These are phyloP conservation scores for Cryphonectria japonica DNA, from an alignment of 2,329 filamentous ascomycete species.

Conservation along the genomic window DNA sequence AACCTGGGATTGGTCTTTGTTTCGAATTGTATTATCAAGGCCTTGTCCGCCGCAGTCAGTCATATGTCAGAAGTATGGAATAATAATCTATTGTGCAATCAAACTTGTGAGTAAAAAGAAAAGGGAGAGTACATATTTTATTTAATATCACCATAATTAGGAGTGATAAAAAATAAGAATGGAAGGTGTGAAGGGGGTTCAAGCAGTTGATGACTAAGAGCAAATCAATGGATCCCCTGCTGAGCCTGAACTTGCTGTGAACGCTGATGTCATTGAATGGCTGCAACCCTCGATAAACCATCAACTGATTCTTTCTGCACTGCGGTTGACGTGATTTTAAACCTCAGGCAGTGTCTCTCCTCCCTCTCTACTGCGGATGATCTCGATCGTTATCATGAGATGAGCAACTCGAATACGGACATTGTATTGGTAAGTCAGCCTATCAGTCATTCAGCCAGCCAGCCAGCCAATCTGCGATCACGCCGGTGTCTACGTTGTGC, in stretches of 20 bases:
- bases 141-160: no score
- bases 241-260: neutral
- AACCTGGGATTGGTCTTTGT: no score
- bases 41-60: no score
- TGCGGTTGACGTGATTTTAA: neutral
- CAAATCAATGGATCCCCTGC: no score
- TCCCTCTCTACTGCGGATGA: neutral
- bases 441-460: conserved; percentile 1
- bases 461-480: neutral
- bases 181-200: neutral
- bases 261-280: conserved; percentile 13
- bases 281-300: neutral
- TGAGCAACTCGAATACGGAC: conserved; percentile 28
- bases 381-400: conserved; percentile 12
- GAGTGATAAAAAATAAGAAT: neutral
- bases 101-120: neutral
- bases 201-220: neutral
- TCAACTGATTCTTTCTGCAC: neutral
- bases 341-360: neutral
- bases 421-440: conserved; percentile 24
- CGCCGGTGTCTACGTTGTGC: neutral
- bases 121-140: neutral
- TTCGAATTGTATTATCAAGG: no score
- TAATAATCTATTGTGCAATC: no score
- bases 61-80: no score